phyloP scores from a whole-genome alignment of 164 flowering plant genomes.

The Magnolia changhungtana region DNA sequence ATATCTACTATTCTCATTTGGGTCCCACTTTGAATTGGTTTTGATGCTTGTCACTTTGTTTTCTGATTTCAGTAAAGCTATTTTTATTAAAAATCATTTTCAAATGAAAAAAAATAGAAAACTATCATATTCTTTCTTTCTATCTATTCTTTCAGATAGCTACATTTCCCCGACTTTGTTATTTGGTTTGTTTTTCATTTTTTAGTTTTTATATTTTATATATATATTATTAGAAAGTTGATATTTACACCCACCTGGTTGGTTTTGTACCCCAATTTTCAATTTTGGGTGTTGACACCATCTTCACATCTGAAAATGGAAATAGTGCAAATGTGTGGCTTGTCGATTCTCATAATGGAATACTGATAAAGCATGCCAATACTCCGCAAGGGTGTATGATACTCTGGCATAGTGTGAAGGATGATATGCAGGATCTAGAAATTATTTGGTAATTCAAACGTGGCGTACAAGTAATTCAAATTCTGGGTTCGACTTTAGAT shows the following conservation, averaged over 20 bases:
- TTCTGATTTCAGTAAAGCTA: constrained; percentile 9
- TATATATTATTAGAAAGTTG: neutral
- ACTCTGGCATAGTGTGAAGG: no score
- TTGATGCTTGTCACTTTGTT: constrained; percentile 24
- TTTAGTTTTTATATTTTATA: neutral
- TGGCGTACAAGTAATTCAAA: no score
- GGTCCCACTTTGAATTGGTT: constrained; percentile 22
- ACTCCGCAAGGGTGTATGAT: no score
- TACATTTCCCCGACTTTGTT: neutral
- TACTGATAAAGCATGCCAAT: no score
- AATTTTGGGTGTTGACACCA: no score
- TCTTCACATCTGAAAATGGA: no score
- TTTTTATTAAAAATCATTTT: neutral
- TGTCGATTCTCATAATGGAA: no score
- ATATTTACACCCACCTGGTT: neutral
- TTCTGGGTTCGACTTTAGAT: no score
- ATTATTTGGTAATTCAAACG: no score
- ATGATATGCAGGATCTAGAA: no score
- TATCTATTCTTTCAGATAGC: neutral
- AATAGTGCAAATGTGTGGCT: no score
- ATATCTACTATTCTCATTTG: neutral
- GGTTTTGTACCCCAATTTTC: no score
- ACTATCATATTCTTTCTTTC: neutral
- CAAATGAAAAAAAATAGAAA: neutral
- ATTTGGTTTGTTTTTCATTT: neutral